Base-by-base conservation (phyloP, 331 rosid genomes). In the Stylosanthes scabra region DNA sequence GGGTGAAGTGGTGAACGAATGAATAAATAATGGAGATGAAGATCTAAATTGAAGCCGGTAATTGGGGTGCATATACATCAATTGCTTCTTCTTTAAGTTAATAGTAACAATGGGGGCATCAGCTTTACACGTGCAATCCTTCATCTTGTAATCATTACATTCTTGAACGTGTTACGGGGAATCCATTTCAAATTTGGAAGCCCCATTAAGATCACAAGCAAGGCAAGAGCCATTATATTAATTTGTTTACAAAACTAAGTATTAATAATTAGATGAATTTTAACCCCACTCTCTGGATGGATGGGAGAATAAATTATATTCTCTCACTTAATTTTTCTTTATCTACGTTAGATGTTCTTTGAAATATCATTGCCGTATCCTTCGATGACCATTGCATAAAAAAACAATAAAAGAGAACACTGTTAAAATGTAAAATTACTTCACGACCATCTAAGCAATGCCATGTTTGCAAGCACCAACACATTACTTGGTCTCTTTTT, bases 121-220 rank as follows among this genome's bases (percentile, higher is more conserved):
- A 71, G 42, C 85, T 85, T 83, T 85, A 76, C 88, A 81, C 90
- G 88, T 85, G 71, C 46, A 42, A 7, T 79, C 72, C 62, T 76
- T 66, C 76, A 79, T 74, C 63, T 49, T 25, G 80, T 74, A 81
- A 88, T 88, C 79, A 88, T 88, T 63, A 31, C 78, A 37, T 80
- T 63, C 46, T 78, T 62, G 52, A 78, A 67, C 78, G 7, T 9
- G 46, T 7, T 20, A 20, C 52, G 11, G 47, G 54, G 55, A 4
- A 47, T 44, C 49, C 49, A 44, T 46, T 11, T 46, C 72, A 69
- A 64, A 28, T 27, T 74, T 66, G 73, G 49, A 59, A 66, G 63
- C 74, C 74, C 72, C 72, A 77, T 37, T 34, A 34, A 34, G 39
- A 34, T 34, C 39, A 34, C 5, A 34, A 34, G 39, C 6, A 5